Percentiles rank a stretch among this genome's conserved stretches.
These are phyloP conservation scores for Chlamydomonas incerta DNA, from an alignment of 139 green algal genomes.

Conservation along the genomic window DNA sequence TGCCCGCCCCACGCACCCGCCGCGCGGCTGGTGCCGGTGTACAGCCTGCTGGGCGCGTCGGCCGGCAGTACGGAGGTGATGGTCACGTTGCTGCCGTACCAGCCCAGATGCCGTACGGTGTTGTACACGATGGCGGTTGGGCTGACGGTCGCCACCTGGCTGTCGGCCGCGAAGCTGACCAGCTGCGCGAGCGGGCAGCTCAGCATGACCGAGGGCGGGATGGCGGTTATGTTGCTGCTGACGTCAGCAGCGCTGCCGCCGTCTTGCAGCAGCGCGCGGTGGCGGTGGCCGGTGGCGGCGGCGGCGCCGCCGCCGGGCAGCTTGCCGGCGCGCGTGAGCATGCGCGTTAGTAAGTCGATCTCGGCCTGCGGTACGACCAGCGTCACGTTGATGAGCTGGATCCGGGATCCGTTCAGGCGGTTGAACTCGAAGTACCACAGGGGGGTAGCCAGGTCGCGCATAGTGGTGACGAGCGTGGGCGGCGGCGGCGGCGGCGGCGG, in stretches of 20 bases:
- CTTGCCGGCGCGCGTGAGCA: neutral
- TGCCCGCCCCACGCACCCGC: neutral
- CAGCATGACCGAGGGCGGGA: neutral
- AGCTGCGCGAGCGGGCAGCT: neutral
- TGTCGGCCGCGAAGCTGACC: neutral
- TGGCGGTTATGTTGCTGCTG: neutral
- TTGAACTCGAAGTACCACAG: constrained; percentile 14
- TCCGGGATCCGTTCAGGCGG: neutral
- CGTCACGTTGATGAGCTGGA: neutral
- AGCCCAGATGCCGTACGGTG: neutral
- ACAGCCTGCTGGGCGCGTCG: neutral
- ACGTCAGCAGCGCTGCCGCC: neutral
- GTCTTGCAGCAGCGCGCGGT: neutral
- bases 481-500: neutral
- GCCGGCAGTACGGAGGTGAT: neutral
- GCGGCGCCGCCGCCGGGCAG: neutral
- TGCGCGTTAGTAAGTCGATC: neutral
- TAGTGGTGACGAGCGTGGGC: neutral
- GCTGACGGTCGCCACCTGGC: constrained; percentile 9
- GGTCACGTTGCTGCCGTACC: constrained; percentile 7
- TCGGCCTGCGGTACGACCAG: neutral
- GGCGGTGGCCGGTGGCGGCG: neutral
- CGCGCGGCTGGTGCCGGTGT: neutral
- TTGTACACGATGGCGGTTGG: neutral
- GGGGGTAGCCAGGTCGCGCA: neutral